Percentiles rank a stretch among this genome's conserved stretches.
Evolutionary conservation across 306 rosid genomes (phyloP).

Genomic region (Erythrophleum fordii): DNA sequence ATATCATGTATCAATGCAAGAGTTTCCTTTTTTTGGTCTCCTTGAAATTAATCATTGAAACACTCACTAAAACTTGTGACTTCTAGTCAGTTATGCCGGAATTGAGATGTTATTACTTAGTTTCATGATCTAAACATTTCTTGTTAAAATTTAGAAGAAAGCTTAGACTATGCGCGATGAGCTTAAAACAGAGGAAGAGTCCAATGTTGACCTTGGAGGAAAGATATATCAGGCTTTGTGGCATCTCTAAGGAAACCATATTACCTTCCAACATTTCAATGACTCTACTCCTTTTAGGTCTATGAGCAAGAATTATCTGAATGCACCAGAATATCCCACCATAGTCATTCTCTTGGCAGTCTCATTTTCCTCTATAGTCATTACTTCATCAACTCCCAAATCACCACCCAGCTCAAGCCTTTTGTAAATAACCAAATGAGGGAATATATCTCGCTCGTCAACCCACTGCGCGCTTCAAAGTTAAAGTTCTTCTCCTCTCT

Average conservation of each 20-base stretch:
- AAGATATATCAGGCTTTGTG: constrained; percentile 39
- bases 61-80: too few species aligned
- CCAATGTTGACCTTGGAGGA: constrained; percentile 25
- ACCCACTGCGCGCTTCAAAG: background rate
- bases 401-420: constrained; percentile 15
- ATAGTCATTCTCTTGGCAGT: constrained; percentile 34
- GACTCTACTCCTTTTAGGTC: constrained; percentile 44
- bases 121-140: too few species aligned
- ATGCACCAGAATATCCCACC: constrained; percentile 52
- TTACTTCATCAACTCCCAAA: background rate
- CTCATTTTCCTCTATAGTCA: constrained; percentile 24
- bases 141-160: too few species aligned
- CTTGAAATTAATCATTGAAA: too few species aligned
- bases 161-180: too few species aligned
- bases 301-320: constrained; percentile 31
- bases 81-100: too few species aligned
- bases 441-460: constrained; percentile 26
- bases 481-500: constrained; percentile 34
- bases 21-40: too few species aligned
- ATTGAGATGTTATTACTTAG: too few species aligned
- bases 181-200: constrained; percentile 2
- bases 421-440: constrained; percentile 35
- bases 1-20: too few species aligned
- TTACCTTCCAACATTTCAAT: constrained; percentile 48
- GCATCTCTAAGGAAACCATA: constrained; percentile 31